These are phyloP conservation scores for Fomitiporia mediterranea DNA, from an alignment of 1,284 basidiomycete species.

Conservation along the genomic window DNA sequence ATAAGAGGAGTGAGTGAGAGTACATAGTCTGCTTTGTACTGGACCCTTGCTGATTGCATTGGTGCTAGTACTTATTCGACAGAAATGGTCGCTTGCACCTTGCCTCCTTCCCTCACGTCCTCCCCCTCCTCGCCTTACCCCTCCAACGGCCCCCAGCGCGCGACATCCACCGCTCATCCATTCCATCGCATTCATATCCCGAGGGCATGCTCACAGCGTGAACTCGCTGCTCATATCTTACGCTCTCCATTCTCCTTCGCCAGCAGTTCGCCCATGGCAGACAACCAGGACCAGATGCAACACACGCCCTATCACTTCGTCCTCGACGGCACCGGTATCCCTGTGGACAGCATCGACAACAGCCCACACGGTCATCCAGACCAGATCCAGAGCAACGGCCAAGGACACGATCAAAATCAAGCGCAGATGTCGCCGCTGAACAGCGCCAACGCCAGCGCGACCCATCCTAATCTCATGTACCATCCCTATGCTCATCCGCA, in stretches of 20 bases:
- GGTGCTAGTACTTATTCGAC: conserved; percentile 3
- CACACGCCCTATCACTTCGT: conserved; percentile 6
- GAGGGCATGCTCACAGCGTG: conserved; percentile 10
- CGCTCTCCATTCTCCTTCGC: neutral
- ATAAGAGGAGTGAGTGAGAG: neutral
- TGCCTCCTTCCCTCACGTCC: conserved; percentile 10
- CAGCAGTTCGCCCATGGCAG: conserved; percentile 3
- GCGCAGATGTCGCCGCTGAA: conserved; percentile 11
- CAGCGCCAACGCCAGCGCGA: neutral
- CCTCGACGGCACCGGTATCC: conserved; percentile 3
- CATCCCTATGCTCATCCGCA: neutral
- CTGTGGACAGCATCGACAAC: conserved; percentile 4
- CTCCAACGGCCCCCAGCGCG: neutral
- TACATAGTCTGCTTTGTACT: too few relatives aligned
- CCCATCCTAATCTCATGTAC: neutral
- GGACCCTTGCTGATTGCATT: conserved; percentile 9
- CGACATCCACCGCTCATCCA: neutral
- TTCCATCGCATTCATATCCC: neutral
- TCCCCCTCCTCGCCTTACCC: conserved; percentile 2
- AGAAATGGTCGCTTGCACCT: conserved; percentile 8
- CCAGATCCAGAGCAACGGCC: neutral
- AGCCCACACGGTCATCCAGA: neutral
- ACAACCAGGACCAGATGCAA: conserved; percentile 6
- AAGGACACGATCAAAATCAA: neutral
- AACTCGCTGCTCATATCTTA: conserved; percentile 2